Base-by-base conservation (phyloP, 441 rosid genomes). In the Bruguiera hainesii region DNA sequence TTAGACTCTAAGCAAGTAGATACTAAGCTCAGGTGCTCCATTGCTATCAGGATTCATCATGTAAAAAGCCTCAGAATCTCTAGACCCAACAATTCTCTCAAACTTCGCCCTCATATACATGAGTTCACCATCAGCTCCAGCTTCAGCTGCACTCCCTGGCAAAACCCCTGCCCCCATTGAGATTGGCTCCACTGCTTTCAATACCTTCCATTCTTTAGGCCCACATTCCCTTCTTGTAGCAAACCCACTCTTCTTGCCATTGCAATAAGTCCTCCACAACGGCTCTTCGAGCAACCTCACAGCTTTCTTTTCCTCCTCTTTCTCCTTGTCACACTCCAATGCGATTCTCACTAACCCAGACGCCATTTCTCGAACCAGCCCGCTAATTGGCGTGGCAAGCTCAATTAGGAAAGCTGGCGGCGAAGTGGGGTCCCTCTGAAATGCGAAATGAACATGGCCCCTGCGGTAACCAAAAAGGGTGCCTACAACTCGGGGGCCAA, bases 11-110 rank as follows among this genome's bases (percentile, higher is more conserved):
- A 95, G 96, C 59, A 95, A 75, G 67, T 95, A 95, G 79, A 95
- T 79, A 74, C 98, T 95, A 13, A 95, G 98, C 81, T 95, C 98
- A 69, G 98, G 97, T 78, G 98, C 81, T 71, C 99, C 99, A 76
- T 90, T 89, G 72, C 95, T 83, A 56, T 95, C 99, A 60, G 98
- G 98, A 79, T 95, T 95, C 95, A 89, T 95, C 99, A 95, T 95
- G 63, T 95, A 95, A 76, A 92, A 95, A 61, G 99, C 99, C 61
- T 95, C 98, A 0, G 98, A 95, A 73, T 95, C 99, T 87, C 95
- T 85, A 6, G 99, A 95, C 29, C 99, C 98, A 20, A 95, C 90
- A 63, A 95, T 82, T 64, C 97, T 71, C 77, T 95, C 96, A 64
- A 95, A 95, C 68, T 89, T 95, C 23, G 98, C 98, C 39, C 98